Conservation (phyloP, 73 alveolate species). For the Paramecium octaurelia region DNA sequence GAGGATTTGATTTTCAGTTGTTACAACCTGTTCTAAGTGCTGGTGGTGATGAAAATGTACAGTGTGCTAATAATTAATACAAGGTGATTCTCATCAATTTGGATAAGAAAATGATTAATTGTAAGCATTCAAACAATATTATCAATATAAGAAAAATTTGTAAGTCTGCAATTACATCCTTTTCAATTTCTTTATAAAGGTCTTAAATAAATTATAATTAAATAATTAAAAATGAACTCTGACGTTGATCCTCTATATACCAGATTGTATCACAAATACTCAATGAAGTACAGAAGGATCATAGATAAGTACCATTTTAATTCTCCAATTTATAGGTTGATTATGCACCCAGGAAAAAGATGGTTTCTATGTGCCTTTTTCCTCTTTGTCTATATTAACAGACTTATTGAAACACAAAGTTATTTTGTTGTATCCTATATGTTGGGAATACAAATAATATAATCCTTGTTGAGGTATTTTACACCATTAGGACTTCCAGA, state of each 20-base stretch:
- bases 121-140: not conserved
- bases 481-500: constrained; percentile 47
- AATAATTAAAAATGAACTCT: not conserved
- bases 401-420: not conserved
- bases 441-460: not conserved
- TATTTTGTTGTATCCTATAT: constrained; percentile 7
- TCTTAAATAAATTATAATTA: not conserved
- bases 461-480: not conserved
- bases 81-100: not conserved
- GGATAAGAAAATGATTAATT: not conserved
- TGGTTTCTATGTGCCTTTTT: not conserved
- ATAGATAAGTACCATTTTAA: not conserved
- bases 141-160: too few species aligned
- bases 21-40: not conserved
- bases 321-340: not conserved
- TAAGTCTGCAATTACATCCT: too few species aligned
- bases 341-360: constrained; percentile 8
- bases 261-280: not conserved
- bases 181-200: not conserved
- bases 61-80: not conserved
- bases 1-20: not conserved
- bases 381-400: not conserved
- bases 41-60: not conserved
- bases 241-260: constrained; percentile 30
- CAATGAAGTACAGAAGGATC: constrained; percentile 42